Base-by-base conservation (phyloP, 441 rosid species). In the Theobroma grandiflorum region DNA sequence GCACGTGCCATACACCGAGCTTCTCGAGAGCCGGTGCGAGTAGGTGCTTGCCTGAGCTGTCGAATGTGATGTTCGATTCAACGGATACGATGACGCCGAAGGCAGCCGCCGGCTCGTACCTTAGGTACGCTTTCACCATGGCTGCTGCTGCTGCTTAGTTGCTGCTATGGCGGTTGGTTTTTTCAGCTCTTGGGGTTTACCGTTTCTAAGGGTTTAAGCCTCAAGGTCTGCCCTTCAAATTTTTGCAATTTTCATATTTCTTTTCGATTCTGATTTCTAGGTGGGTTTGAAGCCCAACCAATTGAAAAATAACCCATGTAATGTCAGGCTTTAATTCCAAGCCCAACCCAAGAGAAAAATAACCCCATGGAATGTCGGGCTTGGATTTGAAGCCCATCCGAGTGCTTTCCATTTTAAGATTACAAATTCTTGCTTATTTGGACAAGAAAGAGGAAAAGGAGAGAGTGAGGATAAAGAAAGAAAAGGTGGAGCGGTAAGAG, bases 41-140 rank as follows among this genome's bases (percentile, higher is more conserved):
- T 14, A 95, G 82, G 82, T 90, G 91, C 86, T 91, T 94, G 35
- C 99, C 97, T 62, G 94, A 87, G 74, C 80, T 81, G 68, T 94
- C 98, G 77, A 87, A 95, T 2, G 97, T 71, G 61, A 95, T 93
- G 87, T 93, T 94, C 16, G 94, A 89, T 15, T 91, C 96, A n/a
- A 87, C 80, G 6, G 99, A 94, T 10, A 85, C 87, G 68, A 95
- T 90, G 5, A 95, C 96, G 1, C 99, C 99, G 74, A 94, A 91
- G 40, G 95, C 85, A 78, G 89, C 84, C 79, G 96, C 95, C n/a
- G 90, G 89, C 75, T 95, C 95, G 79, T 95, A 95, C 78, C 97
- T 85, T 8, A 88, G 89, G 82, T 95, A 93, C n/a, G 99, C 85
- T 83, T 95, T 94, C 91, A 91, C 99, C 98, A 95, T 92, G 61